Conservation (phyloP, 2,329 filamentous ascomycete genomes). For the Orbilia ellipsospora region DNA sequence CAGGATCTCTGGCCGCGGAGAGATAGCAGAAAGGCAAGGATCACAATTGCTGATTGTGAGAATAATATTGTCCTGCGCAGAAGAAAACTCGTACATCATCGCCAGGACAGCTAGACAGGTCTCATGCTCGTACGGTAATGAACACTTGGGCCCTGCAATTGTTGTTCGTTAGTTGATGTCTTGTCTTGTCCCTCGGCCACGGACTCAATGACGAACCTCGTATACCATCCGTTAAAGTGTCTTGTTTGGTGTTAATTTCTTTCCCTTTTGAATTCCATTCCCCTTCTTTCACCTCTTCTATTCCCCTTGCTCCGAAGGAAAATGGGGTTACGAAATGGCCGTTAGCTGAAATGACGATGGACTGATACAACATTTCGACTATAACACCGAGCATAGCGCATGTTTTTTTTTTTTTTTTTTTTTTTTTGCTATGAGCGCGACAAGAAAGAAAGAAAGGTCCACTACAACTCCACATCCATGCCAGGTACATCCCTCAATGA, state of each 20-base stretch:
- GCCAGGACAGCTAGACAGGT: not conserved
- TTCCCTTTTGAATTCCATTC: slow-evolving; percentile 46
- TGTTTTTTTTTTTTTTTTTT: slow-evolving; percentile 18
- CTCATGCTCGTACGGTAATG: slow-evolving; percentile 17
- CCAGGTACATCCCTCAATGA: slow-evolving; percentile 30
- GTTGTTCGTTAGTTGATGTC: not conserved
- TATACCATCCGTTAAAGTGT: not conserved
- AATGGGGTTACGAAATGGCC: slow-evolving; percentile 39
- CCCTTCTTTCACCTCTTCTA: slow-evolving; percentile 49
- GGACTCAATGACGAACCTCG: not conserved
- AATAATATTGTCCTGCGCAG: slow-evolving; percentile 13
- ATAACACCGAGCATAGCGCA: slow-evolving; percentile 37
- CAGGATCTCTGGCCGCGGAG: slow-evolving; percentile 1
- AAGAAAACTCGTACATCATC: too few relatives aligned
- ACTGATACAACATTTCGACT: slow-evolving; percentile 30
- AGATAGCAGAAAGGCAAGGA: slow-evolving; percentile 22
- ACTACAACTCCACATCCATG: slow-evolving; percentile 29
- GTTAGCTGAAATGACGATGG: slow-evolving; percentile 48
- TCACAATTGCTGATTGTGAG: slow-evolving; percentile 15
- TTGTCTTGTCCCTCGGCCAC: not conserved
- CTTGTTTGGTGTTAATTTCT: slow-evolving; percentile 31
- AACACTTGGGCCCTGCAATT: slow-evolving; percentile 1
- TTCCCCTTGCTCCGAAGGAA: slow-evolving; percentile 52
- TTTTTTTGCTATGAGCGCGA: slow-evolving; percentile 22
- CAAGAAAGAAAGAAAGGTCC: slow-evolving; percentile 18